Base-by-base conservation (phyloP, 257 asterid species). In the Jaltomata sinuosa region DNA sequence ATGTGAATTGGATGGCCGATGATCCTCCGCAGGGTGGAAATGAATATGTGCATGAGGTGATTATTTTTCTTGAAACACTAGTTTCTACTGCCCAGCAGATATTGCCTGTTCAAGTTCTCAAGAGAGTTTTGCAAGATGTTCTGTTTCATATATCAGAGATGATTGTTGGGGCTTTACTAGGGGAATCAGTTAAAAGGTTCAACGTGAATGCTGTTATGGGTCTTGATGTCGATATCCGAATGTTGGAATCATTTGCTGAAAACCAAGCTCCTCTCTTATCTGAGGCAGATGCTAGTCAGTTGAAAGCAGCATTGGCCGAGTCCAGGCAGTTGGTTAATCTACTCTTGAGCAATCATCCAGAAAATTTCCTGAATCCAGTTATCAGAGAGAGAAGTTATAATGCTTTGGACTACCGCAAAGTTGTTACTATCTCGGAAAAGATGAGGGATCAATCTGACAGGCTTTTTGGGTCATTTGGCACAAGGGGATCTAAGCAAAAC, bases 161-260 rank as follows among this genome's bases (percentile, higher is more conserved):
- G 92, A 91, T 96, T 71, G 91, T 96, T 29, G 93, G 95, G 64
- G 90, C 95, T 84, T 87, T 96, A 78, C 89, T 90, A 25, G 97
- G 96, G 65, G 99, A 96, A 11, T 84, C 94, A 0, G 98, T 96
- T 85, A 96, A 96, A 88, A 93, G 92, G 89, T 94, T 94, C 83
- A 94, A 80, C 8, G 80, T 92, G 22, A 96, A 93, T 84, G 91
- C 99, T 29, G 85, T 96, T 9, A 92, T 89, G 94, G 98, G 95
- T 50, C 92, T 96, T 49, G 93, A 96, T 85, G 93, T 91, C 67
- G 99, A 96, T 90, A 80, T 96, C 68, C 89, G 90, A 29, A 40
- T 93, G 88, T 83, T 96, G 93, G 99, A 96, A 87, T 90, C 98
- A 29, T 96, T 96, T 92, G 99, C 99, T 14, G 99, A 96, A 84